Conservation (phyloP, 495 filamentous ascomycete species). For the Podospora tetraspora region DNA sequence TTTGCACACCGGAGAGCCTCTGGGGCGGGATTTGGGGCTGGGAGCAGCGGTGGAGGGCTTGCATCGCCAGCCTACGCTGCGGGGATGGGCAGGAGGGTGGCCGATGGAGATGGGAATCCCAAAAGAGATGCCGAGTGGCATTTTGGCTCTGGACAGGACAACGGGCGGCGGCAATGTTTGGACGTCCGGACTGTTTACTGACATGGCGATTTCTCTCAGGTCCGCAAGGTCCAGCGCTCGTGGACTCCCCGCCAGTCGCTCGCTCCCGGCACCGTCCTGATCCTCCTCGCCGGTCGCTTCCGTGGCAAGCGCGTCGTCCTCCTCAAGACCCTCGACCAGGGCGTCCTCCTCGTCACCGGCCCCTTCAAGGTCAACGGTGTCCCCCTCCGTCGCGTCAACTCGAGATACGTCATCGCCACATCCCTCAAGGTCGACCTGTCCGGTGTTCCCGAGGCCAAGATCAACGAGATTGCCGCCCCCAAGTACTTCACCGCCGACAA, state of each 20-base stretch:
- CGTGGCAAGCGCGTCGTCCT: conserved; percentile 99
- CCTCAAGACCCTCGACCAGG: conserved; percentile 92
- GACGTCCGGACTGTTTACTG: background rate
- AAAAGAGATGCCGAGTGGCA: background rate
- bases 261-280: conserved; percentile 87
- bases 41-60: background rate
- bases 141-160: background rate
- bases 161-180: background rate
- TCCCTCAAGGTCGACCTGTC: conserved; percentile 80
- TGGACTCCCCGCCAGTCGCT: conserved; percentile 80
- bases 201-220: conserved; percentile 46
- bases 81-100: background rate
- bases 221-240: conserved; percentile 87
- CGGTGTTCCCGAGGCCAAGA: conserved; percentile 72
- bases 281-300: conserved; percentile 99
- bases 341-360: conserved; percentile 96
- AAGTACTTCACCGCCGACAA: conserved; percentile 97
- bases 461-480: conserved; percentile 76
- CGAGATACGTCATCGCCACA: conserved; percentile 98
- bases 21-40: conserved; percentile 13
- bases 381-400: conserved; percentile 93
- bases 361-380: conserved; percentile 99
- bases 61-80: background rate
- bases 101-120: background rate
- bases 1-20: conserved; percentile 9